Percentiles rank a stretch among this genome's conserved stretches.
These are phyloP conservation scores for Colletotrichum melonis DNA, from an alignment of 2,329 filamentous ascomycete species.

Conservation along the genomic window DNA sequence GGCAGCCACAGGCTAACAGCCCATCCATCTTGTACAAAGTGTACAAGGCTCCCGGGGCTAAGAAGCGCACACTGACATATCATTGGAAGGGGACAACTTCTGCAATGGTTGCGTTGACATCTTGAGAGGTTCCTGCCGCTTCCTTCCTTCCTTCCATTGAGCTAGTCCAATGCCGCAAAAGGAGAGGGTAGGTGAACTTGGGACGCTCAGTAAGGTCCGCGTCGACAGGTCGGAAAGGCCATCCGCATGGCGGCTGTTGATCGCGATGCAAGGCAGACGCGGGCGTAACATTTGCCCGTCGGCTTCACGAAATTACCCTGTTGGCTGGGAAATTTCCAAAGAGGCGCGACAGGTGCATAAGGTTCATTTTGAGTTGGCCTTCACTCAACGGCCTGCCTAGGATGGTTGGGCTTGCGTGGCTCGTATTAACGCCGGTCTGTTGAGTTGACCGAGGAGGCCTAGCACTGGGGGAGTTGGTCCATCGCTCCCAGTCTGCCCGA, in stretches of 20 bases:
- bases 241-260: conserved; percentile 29
- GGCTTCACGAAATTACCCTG: conserved; percentile 27
- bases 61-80: neutral
- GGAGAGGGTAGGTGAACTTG: neutral
- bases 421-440: neutral
- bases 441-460: neutral
- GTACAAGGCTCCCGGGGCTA: neutral
- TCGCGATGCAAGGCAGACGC: conserved; percentile 25
- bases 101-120: conserved; percentile 6
- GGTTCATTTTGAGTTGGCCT: neutral
- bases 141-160: neutral
- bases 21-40: neutral
- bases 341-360: conserved; percentile 13
- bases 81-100: neutral
- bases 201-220: conserved; percentile 3
- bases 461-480: neutral
- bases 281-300: conserved; percentile 6
- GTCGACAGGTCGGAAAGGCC: conserved; percentile 22
- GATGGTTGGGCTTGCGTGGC: neutral
- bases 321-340: conserved; percentile 24
- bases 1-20: neutral
- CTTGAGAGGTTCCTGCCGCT: neutral
- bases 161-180: neutral
- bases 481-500: neutral
- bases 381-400: neutral